phyloP scores from a whole-genome alignment of 2,329 filamentous ascomycete species.

The Aspergillus thermomutatus region DNA sequence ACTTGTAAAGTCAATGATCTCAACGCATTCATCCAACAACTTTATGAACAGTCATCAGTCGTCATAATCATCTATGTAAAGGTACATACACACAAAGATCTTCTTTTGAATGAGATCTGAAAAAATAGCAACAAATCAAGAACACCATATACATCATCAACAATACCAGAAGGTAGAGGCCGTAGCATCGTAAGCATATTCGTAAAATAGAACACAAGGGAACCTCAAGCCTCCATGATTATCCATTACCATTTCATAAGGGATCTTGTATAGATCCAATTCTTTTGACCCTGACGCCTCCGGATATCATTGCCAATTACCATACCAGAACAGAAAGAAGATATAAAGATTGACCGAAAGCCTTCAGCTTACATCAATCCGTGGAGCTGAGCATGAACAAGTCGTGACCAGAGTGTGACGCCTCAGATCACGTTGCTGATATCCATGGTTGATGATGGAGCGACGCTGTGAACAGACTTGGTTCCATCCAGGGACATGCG shows the following conservation, averaged over 20 bases:
- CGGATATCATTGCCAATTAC: background rate
- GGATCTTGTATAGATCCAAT: background rate
- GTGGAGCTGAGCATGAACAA: slow-evolving; percentile 7
- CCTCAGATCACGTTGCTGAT: slow-evolving; percentile 45
- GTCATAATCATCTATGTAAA: slow-evolving; percentile 19
- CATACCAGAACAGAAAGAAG: slow-evolving; percentile 5
- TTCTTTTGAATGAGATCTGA: background rate
- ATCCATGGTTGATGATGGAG: slow-evolving; percentile 42
- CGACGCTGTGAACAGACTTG: slow-evolving; percentile 41
- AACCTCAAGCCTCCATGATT: background rate
- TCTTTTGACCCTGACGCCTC: background rate
- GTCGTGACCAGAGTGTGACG: slow-evolving; percentile 35
- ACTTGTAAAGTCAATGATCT: background rate
- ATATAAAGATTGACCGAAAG: background rate
- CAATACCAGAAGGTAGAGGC: background rate
- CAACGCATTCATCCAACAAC: background rate
- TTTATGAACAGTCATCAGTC: slow-evolving; percentile 28
- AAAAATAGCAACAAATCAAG: slow-evolving; percentile 6
- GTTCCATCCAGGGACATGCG: slow-evolving; percentile 41
- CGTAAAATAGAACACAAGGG: background rate
- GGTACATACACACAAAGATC: slow-evolving; percentile 21
- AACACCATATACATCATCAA: slow-evolving; percentile 2
- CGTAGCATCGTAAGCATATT: background rate
- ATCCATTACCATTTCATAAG: background rate
- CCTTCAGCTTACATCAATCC: background rate